Evolutionary conservation across 2,329 filamentous ascomycete species (phyloP), one percentile per base, ranked within the genome.

Genomic region (Fusarium xylarioides): DNA sequence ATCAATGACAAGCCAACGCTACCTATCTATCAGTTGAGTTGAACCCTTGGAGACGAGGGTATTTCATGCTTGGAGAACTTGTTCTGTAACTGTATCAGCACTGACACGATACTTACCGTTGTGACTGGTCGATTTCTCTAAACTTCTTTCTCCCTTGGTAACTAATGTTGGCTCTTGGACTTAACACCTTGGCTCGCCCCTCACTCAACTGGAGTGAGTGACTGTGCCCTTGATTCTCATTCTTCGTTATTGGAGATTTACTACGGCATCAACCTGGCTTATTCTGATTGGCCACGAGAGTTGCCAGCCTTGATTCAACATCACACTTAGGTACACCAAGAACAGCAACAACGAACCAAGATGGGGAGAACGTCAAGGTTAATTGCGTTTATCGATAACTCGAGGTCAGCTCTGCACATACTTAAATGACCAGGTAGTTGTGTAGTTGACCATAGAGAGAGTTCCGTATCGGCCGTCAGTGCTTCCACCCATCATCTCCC

Each of bases 91-190:
- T 32, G 50, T 55, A 65, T 53, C 32, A 47, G 47, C 30, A 69
- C 66, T 63, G 67, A 58, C 47, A 70, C 76, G 69, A 76, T 68
- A 74, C 74, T 44, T 66, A 73, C 74, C 40, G 78, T 77, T 75
- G 72, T 80, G 78, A 73, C 54, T 70, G 34, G 15, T 49, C 46
- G 21, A 32, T 49, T 32, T 6, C 21, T 49, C 15, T 28, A 21
- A 38, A n/a, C 32, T 37, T 26, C 28, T 32, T 32, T 32, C 50
- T 53, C 50, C 50, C 26, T 54, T 54, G 23, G 49, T 21, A 21
- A 53, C 32, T 26, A 21, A 26, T 54, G 66, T 69, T 65, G 57
- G 38, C 50, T 49, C 37, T 64, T 62, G 47, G 40, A 37, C 42
- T 43, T 40, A 14, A 34, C n/a, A 32, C 30, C 30, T 40, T 49